A percentile compares a stretch with the other conserved stretches of the same genome.
phyloP scores from a whole-genome alignment of 2,329 filamentous ascomycete genomes.

The Macrophomina tecta region DNA sequence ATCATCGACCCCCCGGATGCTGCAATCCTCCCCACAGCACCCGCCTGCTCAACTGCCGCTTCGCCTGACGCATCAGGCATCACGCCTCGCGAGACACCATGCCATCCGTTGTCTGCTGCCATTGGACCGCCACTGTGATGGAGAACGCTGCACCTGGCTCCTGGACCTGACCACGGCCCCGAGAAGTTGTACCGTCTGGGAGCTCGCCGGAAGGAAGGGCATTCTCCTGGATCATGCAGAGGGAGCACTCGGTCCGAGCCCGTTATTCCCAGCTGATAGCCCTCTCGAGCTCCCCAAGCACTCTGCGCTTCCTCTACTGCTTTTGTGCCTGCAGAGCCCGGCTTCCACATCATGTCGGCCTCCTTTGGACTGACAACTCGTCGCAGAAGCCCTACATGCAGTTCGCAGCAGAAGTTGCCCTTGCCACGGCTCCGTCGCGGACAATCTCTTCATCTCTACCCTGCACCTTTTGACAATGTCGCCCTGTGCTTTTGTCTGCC shows the following conservation, averaged over 20 bases:
- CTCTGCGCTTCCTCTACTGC: background rate
- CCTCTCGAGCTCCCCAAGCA: background rate
- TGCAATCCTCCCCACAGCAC: constrained; percentile 7
- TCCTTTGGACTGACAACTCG: no score
- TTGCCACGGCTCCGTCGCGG: background rate
- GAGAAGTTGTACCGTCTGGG: no score
- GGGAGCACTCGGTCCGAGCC: background rate
- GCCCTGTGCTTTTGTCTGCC: background rate
- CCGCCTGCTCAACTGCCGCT: background rate
- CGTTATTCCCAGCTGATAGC: background rate
- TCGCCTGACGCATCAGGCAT: constrained; percentile 8
- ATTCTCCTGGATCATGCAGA: no score
- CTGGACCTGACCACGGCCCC: no score
- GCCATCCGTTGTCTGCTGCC: background rate
- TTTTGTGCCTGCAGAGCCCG: no score
- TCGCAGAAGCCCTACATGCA: no score
- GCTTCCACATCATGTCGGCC: no score
- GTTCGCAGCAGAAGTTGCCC: background rate
- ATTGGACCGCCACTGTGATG: background rate
- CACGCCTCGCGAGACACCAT: background rate
- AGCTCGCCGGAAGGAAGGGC: no score
- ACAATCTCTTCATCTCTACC: background rate
- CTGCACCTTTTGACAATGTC: background rate
- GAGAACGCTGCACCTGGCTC: no score
- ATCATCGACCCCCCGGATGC: constrained; percentile 17